phyloP scores from a whole-genome alignment of 2,329 filamentous ascomycete genomes.

The Fonsecaea nubica region DNA sequence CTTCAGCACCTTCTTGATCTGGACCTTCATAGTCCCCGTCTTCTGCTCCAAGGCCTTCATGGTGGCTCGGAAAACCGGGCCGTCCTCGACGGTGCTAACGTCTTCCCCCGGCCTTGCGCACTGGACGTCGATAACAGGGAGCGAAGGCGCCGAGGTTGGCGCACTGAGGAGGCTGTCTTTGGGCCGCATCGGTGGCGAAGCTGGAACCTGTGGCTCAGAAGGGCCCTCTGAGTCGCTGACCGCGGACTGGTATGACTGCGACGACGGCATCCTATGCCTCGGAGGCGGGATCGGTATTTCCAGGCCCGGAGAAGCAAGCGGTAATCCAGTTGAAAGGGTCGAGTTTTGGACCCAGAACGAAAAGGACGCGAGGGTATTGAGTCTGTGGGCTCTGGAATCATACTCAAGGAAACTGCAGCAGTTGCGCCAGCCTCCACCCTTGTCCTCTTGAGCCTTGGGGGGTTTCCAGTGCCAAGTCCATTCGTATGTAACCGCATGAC shows the following conservation, averaged over 20 bases:
- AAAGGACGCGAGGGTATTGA: slow-evolving; percentile 89
- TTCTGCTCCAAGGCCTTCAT: slow-evolving; percentile 97
- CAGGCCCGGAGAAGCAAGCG: slow-evolving; percentile 73
- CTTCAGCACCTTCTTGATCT: slow-evolving; percentile 96
- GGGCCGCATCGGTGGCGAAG: slow-evolving; percentile 42
- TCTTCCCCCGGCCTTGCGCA: slow-evolving; percentile 84
- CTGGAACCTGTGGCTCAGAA: slow-evolving; percentile 44
- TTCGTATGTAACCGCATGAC: slow-evolving; percentile 81
- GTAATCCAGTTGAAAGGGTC: slow-evolving; percentile 55
- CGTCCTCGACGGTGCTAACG: slow-evolving; percentile 84
- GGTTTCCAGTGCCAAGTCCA: slow-evolving; percentile 98
- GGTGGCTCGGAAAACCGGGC: slow-evolving; percentile 92
- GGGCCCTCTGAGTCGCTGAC: slow-evolving; percentile 72
- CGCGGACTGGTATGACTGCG: slow-evolving; percentile 84
- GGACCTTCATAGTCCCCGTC: slow-evolving; percentile 88
- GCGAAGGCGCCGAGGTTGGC: slow-evolving; percentile 35
- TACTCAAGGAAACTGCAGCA: slow-evolving; percentile 98
- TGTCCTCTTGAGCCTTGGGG: slow-evolving; percentile 79
- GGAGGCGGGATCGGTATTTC: slow-evolving; percentile 71
- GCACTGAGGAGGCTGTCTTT: slow-evolving; percentile 43
- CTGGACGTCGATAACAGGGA: slow-evolving; percentile 83
- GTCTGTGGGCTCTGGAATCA: slow-evolving; percentile 85
- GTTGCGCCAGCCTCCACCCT: slow-evolving; percentile 91
- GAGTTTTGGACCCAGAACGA: slow-evolving; percentile 91
- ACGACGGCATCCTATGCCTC: slow-evolving; percentile 81